These are phyloP conservation scores for Parsonsia alboflavescens DNA, from an alignment of 257 asterid genomes.

Conservation along the genomic window DNA sequence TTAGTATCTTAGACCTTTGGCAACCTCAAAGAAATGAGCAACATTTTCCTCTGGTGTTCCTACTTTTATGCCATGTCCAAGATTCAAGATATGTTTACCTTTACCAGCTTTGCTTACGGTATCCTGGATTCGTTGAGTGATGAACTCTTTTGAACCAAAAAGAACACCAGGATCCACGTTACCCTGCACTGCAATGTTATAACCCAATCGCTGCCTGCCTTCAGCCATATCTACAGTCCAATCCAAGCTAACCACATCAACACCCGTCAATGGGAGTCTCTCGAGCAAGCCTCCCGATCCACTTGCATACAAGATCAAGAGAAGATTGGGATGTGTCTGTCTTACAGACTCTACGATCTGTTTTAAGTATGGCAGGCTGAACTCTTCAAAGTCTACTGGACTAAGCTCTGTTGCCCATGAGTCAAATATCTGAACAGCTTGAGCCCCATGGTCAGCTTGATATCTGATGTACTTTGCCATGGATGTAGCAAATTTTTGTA, in stretches of 20 bases:
- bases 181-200: slow-evolving; percentile 85
- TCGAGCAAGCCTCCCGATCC: slow-evolving; percentile 98
- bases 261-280: slow-evolving; percentile 86
- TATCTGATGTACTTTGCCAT: slow-evolving; percentile 81
- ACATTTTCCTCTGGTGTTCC: slow-evolving; percentile 99
- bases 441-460: slow-evolving; percentile 99
- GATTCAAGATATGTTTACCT: slow-evolving; percentile 90
- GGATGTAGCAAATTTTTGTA: slow-evolving; percentile 83
- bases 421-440: slow-evolving; percentile 97
- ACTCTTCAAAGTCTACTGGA: slow-evolving; percentile 92
- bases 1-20: slow-evolving; percentile 81
- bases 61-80: slow-evolving; percentile 92
- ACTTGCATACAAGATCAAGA: slow-evolving; percentile 81
- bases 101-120: slow-evolving; percentile 88
- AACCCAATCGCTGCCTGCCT: slow-evolving; percentile 78
- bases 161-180: slow-evolving; percentile 96
- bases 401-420: slow-evolving; percentile 99
- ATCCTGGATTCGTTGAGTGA: slow-evolving; percentile 73
- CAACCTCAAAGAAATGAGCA: slow-evolving; percentile 96
- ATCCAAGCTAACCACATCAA: slow-evolving; percentile 92
- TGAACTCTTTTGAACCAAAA: slow-evolving; percentile 90
- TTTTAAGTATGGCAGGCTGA: slow-evolving; percentile 84
- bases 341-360: slow-evolving; percentile 76
- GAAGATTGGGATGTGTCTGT: slow-evolving; percentile 74
- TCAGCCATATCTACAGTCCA: slow-evolving; percentile 99